Evolutionary conservation across 345 rosid species (phyloP), one percentile per base, ranked within the genome.

Genomic region (Eucalyptus globulus): DNA sequence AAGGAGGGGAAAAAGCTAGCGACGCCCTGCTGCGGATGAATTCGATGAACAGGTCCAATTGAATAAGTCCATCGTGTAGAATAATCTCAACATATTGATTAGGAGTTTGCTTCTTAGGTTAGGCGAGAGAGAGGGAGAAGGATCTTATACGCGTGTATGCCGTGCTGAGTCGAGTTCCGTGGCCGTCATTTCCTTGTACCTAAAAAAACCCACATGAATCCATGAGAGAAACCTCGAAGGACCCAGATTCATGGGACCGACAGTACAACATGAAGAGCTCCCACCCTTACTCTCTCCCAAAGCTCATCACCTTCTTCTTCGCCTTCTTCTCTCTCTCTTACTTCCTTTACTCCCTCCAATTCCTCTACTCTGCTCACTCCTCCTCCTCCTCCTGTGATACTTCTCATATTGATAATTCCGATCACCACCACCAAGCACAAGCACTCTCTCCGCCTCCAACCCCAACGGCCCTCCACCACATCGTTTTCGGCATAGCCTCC

Each of bases 401-500:
- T 43, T 8, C 58, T 49, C 43, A 15, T 49, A 14, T n/a, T 24
- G 24, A 62, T 16, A 24, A 60, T 60, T 65, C 34, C 88, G 17
- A 58, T 44, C 85, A 26, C 2, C 54, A 45, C 83, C 81, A 16
- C 45, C 81, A 16, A 53, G 56, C 56, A 37, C 43, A 10, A 34
- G 43, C 54, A 2, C 44, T 37, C 87, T 21, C 44, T 43, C 87
- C 37, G 24, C 91, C 88, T 1, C 93, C 89, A 21, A 86, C 87
- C 83, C 40, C 89, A 60, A 96, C 97, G 3, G 90, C 80, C 12
- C 91, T 96, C 83, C 88, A 81, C 9, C 98, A 96, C 92, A 86
- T 96, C 24, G 96, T 93, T 13, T 97, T 97, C 86, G 97, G 99
- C 76, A 95, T 97, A 56, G 98, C 94, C 3, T 94, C 97, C 31